Evolutionary conservation across 1,284 basidiomycete species (phyloP), one percentile per base, ranked within the genome.

Genomic region (Stygiomarasmius scandens): DNA sequence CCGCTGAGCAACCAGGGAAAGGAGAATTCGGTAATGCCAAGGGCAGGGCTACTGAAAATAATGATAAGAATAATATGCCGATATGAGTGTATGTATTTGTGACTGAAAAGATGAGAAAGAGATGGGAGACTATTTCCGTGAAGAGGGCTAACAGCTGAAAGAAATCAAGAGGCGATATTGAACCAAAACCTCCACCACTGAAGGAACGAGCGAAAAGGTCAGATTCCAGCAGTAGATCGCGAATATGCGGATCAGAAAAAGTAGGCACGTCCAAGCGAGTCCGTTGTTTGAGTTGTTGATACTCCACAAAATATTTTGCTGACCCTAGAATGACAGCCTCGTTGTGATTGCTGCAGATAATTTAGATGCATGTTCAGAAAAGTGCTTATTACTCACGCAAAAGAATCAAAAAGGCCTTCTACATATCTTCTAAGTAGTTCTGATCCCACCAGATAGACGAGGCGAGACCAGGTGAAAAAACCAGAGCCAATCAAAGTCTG

Each of bases 141-240:
- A 85, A 61, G 56, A 89, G 77, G 34, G 86, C 84, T 61, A 93
- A 74, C 58, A 92, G 77, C 63, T 89, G 86, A 63, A 90, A 77
- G 61, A 92, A 84, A 67, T 93, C 88, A 54, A 93, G 78, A 6
- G 89, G 88, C 1, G 89, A 90, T 61, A 90, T 77, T 29, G 91
- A 76, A 43, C 88, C 86, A 71, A 90, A 87, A 25, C 85, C 79
- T 36, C 85, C 82, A n/a, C 38, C 38, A 62, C 80, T 84, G 69
- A 93, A 89, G 6, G 90, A 89, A 57, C 84, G 80, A 46, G 90
- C 87, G 65, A 91, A 90, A 23, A 89, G 79, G 64, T 92, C 92
- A 14, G 91, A 91, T 72, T 94, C 92, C 62, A 89, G 84, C n/a
- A 93, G 77, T 29, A 93, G 79, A 63, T 91, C 89, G 54, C 85